These are phyloP conservation scores for Phalaenopsis aphrodite DNA, from an alignment of 106 monocot genomes.

Conservation along the genomic window DNA sequence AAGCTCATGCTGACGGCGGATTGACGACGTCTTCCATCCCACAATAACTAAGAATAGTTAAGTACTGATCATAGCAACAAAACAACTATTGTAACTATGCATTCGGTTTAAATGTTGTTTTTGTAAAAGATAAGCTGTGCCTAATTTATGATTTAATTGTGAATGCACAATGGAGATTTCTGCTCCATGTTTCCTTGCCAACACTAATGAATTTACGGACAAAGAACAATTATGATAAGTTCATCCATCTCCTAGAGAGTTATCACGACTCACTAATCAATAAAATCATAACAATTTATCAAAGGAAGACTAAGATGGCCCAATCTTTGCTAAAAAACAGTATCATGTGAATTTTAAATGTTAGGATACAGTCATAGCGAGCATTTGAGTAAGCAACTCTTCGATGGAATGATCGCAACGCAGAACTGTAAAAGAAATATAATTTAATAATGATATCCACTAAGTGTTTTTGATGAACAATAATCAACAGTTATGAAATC, in stretches of 20 bases:
- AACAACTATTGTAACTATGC: not conserved
- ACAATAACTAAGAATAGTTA: slow-evolving; percentile 73
- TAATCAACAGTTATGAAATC: not conserved
- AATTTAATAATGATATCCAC: not conserved
- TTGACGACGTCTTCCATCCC: slow-evolving; percentile 86
- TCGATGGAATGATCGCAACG: slow-evolving; percentile 57
- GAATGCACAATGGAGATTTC: too few relatives aligned
- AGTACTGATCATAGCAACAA: slow-evolving; percentile 3
- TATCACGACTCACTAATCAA: too few relatives aligned
- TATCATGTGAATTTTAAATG: not conserved
- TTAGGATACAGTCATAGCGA: slow-evolving; percentile 78
- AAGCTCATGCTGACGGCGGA: slow-evolving; percentile 54
- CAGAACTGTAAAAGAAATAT: slow-evolving; percentile 53
- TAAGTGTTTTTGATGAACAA: not conserved
- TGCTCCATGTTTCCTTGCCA: too few relatives aligned
- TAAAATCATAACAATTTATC: too few relatives aligned
- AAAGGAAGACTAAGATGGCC: not conserved
- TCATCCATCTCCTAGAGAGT: too few relatives aligned
- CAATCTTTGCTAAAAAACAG: not conserved
- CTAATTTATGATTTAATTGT: too few relatives aligned
- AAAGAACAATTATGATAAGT: too few relatives aligned
- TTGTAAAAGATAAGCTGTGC: too few relatives aligned
- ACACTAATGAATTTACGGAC: too few relatives aligned
- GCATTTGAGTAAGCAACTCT: slow-evolving; percentile 76
- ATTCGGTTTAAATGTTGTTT: not conserved